Conservation (phyloP, 257 asterid genomes). For the Solanum boliviense region DNA sequence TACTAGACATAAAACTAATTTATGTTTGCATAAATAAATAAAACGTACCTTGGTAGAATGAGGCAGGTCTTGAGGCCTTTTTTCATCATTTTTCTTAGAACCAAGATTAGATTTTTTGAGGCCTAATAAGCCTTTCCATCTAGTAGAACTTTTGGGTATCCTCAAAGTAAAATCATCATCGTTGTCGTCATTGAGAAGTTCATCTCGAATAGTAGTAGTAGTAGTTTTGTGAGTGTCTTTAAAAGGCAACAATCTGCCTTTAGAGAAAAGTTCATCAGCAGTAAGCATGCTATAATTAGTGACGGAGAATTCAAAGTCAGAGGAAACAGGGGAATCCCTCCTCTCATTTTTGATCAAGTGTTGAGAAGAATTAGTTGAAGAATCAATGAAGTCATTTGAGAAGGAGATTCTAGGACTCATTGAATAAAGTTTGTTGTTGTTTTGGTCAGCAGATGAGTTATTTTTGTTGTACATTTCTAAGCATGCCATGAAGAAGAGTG, state of each 20-base stretch:
- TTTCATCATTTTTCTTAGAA: conserved; percentile 34
- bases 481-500: conserved; percentile 41
- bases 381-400: conserved; percentile 72
- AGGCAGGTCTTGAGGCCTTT: conserved; percentile 15
- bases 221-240: conserved; percentile 32
- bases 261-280: conserved; percentile 79
- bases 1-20: neutral
- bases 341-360: neutral
- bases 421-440: conserved; percentile 8
- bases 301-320: conserved; percentile 84
- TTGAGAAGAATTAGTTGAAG: neutral
- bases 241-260: conserved; percentile 59
- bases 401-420: conserved; percentile 89
- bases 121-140: conserved; percentile 82
- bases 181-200: conserved; percentile 23
- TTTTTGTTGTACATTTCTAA: conserved; percentile 60
- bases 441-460: conserved; percentile 11
- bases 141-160: conserved; percentile 69
- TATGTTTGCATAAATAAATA: neutral
- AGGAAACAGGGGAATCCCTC: conserved; percentile 71
- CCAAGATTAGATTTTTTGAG: conserved; percentile 62
- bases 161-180: conserved; percentile 20
- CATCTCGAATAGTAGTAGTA: conserved; percentile 40
- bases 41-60: conserved; percentile 26
- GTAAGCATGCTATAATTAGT: conserved; percentile 60